A percentile compares a stretch with the other conserved stretches of the same genome.
Evolutionary conservation across 371 early-diverging fungal genomes (phyloP).

Genomic region (Syncephalis plumigaleata): DNA sequence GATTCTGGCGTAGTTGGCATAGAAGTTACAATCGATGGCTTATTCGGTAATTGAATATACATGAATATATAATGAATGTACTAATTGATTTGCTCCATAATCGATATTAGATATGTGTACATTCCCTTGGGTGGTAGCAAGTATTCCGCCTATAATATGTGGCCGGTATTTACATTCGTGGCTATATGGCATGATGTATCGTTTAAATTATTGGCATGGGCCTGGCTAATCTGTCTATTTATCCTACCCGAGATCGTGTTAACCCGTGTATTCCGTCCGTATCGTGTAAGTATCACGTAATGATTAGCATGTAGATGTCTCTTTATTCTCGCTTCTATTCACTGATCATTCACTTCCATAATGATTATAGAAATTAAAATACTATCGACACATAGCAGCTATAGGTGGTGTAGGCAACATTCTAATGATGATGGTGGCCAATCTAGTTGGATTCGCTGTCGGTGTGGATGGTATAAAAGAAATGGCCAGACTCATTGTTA

Average conservation of each 20-base stretch:
- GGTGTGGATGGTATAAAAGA: slow-evolving; percentile 66
- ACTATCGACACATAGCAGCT: slow-evolving; percentile 68
- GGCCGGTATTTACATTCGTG: slow-evolving; percentile 82
- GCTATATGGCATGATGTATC: slow-evolving; percentile 91
- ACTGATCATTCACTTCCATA: too few relatives aligned
- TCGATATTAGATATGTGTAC: slow-evolving; percentile 51
- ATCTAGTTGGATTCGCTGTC: slow-evolving; percentile 85
- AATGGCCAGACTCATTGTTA: slow-evolving; percentile 30
- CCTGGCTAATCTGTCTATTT: slow-evolving; percentile 75
- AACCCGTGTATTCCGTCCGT: slow-evolving; percentile 31
- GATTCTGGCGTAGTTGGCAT: slow-evolving; percentile 93
- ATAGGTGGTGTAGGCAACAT: slow-evolving; percentile 74
- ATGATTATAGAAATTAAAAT: slow-evolving; percentile 4
- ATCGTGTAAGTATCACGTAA: slow-evolving; percentile 15
- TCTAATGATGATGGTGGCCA: slow-evolving; percentile 84
- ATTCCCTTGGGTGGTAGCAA: slow-evolving; percentile 73
- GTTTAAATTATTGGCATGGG: slow-evolving; percentile 75
- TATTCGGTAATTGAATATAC: slow-evolving; percentile 24
- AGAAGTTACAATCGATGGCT: slow-evolving; percentile 80
- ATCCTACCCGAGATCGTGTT: slow-evolving; percentile 69
- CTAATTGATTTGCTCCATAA: neutral
- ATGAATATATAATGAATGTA: neutral
- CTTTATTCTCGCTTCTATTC: too few relatives aligned
- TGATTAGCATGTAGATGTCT: too few relatives aligned
- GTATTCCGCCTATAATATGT: slow-evolving; percentile 45